Percentiles rank a stretch among this genome's conserved stretches.
Evolutionary conservation across 2,329 filamentous ascomycete species (phyloP).

Genomic region (Apiospora sp.): DNA sequence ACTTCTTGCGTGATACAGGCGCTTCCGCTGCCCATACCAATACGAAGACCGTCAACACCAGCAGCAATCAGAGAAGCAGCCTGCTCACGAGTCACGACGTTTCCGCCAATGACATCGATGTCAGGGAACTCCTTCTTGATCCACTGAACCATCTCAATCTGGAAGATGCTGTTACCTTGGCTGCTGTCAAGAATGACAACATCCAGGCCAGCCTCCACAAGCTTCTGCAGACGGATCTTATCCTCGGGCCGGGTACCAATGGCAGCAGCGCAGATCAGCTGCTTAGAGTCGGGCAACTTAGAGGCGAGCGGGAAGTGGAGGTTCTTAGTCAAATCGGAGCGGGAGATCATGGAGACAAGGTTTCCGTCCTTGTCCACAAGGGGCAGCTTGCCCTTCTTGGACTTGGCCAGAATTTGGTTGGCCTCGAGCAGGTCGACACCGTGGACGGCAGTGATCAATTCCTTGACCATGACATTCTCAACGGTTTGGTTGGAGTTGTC

Average conservation of each 20-base stretch:
- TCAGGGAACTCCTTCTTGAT: constrained; percentile 86
- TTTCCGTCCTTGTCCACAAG: constrained; percentile 87
- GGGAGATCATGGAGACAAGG: constrained; percentile 89
- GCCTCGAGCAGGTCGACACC: constrained; percentile 88
- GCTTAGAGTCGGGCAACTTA: constrained; percentile 96
- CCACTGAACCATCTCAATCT: constrained; percentile 98
- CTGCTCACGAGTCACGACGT: constrained; percentile 97
- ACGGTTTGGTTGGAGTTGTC: constrained; percentile 75
- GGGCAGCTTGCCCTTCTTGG: constrained; percentile 98
- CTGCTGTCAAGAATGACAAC: constrained; percentile 95
- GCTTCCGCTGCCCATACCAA: constrained; percentile 98
- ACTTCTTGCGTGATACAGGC: constrained; percentile 99
- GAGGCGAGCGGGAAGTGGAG: constrained; percentile 95
- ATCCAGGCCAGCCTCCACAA: constrained; percentile 94
- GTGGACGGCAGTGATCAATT: constrained; percentile 85
- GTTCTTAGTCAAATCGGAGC: constrained; percentile 98
- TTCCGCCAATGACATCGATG: constrained; percentile 96
- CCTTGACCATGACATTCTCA: constrained; percentile 92
- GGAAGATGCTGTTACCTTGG: constrained; percentile 98
- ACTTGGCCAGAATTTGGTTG: constrained; percentile 91
- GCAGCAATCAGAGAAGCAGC: constrained; percentile 91
- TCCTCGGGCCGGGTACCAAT: constrained; percentile 96
- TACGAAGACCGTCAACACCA: constrained; percentile 94
- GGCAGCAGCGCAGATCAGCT: constrained; percentile 92
- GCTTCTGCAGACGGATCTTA: constrained; percentile 82